A percentile compares a stretch with the other conserved stretches of the same genome.
phyloP scores from a whole-genome alignment of 2,329 filamentous ascomycete genomes.

The Trichoderma sp. region DNA sequence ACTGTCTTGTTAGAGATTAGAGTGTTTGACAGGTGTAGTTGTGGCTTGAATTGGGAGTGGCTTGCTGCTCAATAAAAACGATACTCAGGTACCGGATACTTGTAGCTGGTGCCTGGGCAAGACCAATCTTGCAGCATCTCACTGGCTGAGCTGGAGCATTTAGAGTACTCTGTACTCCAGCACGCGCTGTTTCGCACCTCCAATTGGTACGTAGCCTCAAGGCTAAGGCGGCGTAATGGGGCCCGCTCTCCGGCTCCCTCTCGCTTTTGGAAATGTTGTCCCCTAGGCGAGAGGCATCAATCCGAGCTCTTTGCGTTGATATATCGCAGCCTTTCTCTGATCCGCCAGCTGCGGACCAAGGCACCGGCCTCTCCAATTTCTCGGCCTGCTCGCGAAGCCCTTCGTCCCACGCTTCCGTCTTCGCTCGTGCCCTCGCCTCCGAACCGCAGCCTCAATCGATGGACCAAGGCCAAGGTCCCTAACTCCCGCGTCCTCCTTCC shows the following conservation, averaged over 20 bases:
- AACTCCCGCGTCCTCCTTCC: slow-evolving; percentile 23
- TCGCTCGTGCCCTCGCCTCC: slow-evolving; percentile 2
- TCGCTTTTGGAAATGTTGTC: slow-evolving; percentile 26
- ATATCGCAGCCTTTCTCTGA: slow-evolving; percentile 5
- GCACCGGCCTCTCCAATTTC: not conserved
- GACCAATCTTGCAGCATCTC: not conserved
- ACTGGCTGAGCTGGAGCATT: not conserved
- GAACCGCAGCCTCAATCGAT: slow-evolving; percentile 24
- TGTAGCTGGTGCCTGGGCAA: not conserved
- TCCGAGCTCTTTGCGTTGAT: not conserved
- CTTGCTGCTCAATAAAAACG: slow-evolving; percentile 7
- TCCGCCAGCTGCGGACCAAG: slow-evolving; percentile 14
- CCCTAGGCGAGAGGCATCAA: slow-evolving; percentile 24
- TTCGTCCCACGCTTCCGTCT: not conserved
- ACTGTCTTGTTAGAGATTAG: not conserved
- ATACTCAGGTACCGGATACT: slow-evolving; percentile 10
- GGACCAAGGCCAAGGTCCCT: slow-evolving; percentile 23
- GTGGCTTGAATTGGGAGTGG: slow-evolving; percentile 18
- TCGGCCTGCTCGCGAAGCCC: slow-evolving; percentile 7
- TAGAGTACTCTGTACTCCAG: slow-evolving; percentile 17
- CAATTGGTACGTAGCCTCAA: slow-evolving; percentile 1
- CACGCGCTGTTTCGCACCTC: not conserved
- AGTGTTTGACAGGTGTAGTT: not conserved
- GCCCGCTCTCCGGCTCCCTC: slow-evolving; percentile 20
- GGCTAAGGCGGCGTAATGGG: slow-evolving; percentile 22